Conservation (phyloP, 192 early-diverging fungal genomes). For the Gigaspora rosea region DNA sequence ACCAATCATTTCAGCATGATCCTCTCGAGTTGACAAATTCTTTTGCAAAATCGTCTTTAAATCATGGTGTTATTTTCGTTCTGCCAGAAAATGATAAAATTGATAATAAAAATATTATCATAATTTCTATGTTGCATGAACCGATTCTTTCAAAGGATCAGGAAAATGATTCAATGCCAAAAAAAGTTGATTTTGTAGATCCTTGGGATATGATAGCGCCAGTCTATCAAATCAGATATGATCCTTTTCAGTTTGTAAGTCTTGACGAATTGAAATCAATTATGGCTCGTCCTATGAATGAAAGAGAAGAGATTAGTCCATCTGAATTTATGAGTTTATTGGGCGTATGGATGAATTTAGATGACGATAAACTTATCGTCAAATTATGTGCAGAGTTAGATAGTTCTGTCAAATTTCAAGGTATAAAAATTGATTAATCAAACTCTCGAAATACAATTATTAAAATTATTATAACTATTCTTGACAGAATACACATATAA, state of each 20-base stretch:
- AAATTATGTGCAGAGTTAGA: constrained; percentile 52
- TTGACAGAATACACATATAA: constrained; percentile 44
- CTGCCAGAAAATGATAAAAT: constrained; percentile 22
- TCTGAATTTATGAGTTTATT: constrained; percentile 49
- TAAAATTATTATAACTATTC: neutral
- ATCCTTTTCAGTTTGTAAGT: too few species aligned
- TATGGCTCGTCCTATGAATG: neutral
- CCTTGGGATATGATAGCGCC: constrained; percentile 40
- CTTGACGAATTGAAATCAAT: too few species aligned
- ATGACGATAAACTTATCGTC: constrained; percentile 30
- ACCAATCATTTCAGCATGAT: constrained; percentile 19
- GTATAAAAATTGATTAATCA: constrained; percentile 36
- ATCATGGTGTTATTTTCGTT: constrained; percentile 31
- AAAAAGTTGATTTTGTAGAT: constrained; percentile 36
- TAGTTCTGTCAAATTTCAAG: constrained; percentile 57
- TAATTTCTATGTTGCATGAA: constrained; percentile 31
- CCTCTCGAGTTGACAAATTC: neutral
- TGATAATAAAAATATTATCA: constrained; percentile 24
- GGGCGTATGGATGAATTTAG: constrained; percentile 46
- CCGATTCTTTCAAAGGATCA: constrained; percentile 27
- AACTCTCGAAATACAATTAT: neutral
- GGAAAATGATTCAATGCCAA: constrained; percentile 30
- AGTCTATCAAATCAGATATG: constrained; percentile 2
- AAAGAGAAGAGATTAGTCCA: constrained; percentile 32
- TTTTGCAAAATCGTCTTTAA: neutral